Conservation (phyloP, 495 filamentous ascomycete genomes). For the Astrothelium macrocarpum region DNA sequence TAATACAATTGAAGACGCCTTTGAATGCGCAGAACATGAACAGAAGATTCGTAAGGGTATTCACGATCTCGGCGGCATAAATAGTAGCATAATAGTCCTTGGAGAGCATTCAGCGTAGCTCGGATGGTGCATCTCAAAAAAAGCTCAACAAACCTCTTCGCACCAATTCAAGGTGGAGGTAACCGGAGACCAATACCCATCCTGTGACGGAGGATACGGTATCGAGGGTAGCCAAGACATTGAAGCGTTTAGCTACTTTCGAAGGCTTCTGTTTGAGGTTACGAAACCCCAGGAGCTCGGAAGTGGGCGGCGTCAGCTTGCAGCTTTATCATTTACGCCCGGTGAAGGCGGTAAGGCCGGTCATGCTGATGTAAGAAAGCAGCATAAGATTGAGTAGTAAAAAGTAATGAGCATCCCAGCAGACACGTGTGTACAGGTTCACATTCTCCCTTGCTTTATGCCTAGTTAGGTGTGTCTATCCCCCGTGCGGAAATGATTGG, state of each 20-base stretch:
- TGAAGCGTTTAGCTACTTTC: neutral
- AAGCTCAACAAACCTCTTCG: constrained; percentile 57
- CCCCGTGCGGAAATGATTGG: too few species aligned
- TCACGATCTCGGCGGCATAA: constrained; percentile 36
- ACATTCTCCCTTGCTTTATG: too few species aligned
- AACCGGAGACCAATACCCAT: constrained; percentile 75
- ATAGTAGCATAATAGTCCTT: constrained; percentile 36
- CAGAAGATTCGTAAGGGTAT: constrained; percentile 34
- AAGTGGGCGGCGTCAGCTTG: neutral
- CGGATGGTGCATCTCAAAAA: neutral
- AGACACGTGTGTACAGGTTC: too few species aligned
- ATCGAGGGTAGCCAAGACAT: constrained; percentile 46
- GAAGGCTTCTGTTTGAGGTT: neutral
- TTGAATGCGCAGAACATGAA: constrained; percentile 32
- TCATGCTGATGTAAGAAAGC: too few species aligned
- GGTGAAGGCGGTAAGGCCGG: neutral
- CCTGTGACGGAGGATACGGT: constrained; percentile 56
- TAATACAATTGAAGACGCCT: constrained; percentile 30
- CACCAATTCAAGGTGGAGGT: constrained; percentile 91
- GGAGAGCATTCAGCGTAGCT: neutral
- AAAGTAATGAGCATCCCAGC: too few species aligned
- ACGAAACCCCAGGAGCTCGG: neutral
- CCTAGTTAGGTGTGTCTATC: too few species aligned
- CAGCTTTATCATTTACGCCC: neutral
- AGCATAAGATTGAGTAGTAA: too few species aligned